A percentile compares a stretch with the other conserved stretches of the same genome.
Evolutionary conservation across 2,329 filamentous ascomycete genomes (phyloP).

Genomic region (Pseudogymnoascus verrucosus): DNA sequence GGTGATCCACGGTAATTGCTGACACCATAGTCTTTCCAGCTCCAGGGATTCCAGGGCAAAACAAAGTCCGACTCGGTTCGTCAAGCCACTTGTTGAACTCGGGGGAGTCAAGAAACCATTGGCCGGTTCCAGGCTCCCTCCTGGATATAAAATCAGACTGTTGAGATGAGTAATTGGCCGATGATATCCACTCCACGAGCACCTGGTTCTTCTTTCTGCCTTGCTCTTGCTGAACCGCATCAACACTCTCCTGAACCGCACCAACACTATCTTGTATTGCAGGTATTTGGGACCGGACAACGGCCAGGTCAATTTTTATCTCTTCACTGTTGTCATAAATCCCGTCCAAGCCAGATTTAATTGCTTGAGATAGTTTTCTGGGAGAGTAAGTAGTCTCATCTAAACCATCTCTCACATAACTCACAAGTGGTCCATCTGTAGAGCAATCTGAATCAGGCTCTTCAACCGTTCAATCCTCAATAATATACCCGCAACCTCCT

Average conservation of each 20-base stretch:
- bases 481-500: not conserved
- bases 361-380: not conserved
- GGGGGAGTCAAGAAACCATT: constrained; percentile 15
- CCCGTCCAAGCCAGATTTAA: not conserved
- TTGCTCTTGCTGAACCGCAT: not conserved
- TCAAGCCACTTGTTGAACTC: constrained; percentile 12
- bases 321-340: not conserved
- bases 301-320: not conserved
- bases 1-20: not conserved
- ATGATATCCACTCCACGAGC: constrained; percentile 31
- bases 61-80: constrained; percentile 7
- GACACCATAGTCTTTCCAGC: not conserved
- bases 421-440: not conserved
- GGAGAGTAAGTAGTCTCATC: not conserved
- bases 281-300: not conserved
- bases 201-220: not conserved
- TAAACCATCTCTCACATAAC: not conserved
- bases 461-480: not conserved
- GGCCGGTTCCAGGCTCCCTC: constrained; percentile 26
- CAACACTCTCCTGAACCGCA: not conserved
- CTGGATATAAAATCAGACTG: constrained; percentile 32
- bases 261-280: not conserved
- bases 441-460: not conserved
- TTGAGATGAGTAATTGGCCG: constrained; percentile 29
- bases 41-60: constrained; percentile 13